A percentile compares a stretch with the other conserved stretches of the same genome.
phyloP scores from a whole-genome alignment of 257 asterid genomes.

The Mitragyna speciosa region DNA sequence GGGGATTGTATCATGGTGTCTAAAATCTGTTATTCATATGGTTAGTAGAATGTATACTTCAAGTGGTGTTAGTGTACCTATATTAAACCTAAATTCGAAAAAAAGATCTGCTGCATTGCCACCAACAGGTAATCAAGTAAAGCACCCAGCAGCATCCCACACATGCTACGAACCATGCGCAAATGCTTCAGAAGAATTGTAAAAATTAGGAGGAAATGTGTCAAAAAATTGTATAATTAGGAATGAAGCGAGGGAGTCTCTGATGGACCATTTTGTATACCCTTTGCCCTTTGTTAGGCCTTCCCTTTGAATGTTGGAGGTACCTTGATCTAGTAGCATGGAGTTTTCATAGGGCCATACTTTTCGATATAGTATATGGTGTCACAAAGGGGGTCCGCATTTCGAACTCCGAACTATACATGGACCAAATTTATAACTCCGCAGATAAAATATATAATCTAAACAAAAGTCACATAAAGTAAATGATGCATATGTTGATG shows the following conservation, averaged over 20 bases:
- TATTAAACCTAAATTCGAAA: neutral
- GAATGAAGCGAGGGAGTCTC: neutral
- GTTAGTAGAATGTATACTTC: neutral
- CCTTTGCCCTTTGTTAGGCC: too few species aligned
- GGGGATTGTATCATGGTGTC: neutral
- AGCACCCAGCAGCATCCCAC: neutral
- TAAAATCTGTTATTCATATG: too few species aligned
- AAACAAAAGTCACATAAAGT: too few species aligned
- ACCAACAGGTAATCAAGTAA: neutral
- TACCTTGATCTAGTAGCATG: neutral
- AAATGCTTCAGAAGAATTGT: neutral
- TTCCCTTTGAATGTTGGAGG: neutral
- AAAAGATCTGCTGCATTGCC: neutral
- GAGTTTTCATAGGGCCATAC: too few species aligned
- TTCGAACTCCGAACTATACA: too few species aligned
- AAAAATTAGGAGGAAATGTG: too few species aligned
- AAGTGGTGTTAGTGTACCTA: neutral
- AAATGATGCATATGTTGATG: too few species aligned
- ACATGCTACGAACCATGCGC: neutral
- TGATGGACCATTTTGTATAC: neutral
- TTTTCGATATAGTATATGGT: too few species aligned
- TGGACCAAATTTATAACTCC: too few species aligned
- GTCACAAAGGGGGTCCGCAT: too few species aligned
- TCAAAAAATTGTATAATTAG: too few species aligned
- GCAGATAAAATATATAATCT: too few species aligned